Percentiles rank a stretch among this genome's conserved stretches.
These are phyloP conservation scores for Furcasterigmium furcatum DNA, from an alignment of 2,329 filamentous ascomycete species.

Conservation along the genomic window DNA sequence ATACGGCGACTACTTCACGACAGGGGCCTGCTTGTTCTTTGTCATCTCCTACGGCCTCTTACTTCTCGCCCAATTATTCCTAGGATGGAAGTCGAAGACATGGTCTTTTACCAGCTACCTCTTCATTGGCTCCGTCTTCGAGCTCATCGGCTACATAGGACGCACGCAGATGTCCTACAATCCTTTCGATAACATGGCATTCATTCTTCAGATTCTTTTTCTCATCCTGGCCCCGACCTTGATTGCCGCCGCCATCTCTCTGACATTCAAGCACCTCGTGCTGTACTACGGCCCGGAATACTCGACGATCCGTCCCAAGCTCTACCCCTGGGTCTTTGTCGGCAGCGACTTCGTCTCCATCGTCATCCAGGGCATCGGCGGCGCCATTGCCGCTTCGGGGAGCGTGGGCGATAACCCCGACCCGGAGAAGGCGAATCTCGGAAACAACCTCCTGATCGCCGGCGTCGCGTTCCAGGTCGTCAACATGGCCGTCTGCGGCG, in stretches of 20 bases:
- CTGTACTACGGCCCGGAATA: conserved; percentile 34
- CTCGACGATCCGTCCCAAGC: conserved; percentile 31
- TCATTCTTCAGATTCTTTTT: conserved; percentile 38
- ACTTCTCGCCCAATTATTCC: conserved; percentile 24
- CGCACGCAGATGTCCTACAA: conserved; percentile 36
- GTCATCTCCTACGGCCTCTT: conserved; percentile 27
- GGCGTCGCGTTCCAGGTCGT: conserved; percentile 17
- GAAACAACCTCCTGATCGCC: conserved; percentile 12
- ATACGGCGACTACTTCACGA: conserved; percentile 18
- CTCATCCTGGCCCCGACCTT: conserved; percentile 37
- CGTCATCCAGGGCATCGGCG: conserved; percentile 16
- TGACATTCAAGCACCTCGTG: conserved; percentile 41
- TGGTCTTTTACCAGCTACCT: conserved; percentile 33
- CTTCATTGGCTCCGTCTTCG: conserved; percentile 32
- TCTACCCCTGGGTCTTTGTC: conserved; percentile 46
- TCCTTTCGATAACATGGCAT: conserved; percentile 33
- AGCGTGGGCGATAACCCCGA: conserved; percentile 5
- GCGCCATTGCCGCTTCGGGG: conserved; percentile 13
- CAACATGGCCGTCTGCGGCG: conserved; percentile 18
- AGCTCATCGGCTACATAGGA: conserved; percentile 37
- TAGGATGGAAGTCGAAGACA: conserved; percentile 27
- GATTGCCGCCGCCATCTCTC: conserved; percentile 38
- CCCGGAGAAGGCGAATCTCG: neutral
- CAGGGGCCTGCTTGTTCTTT: conserved; percentile 24
- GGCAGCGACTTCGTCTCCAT: conserved; percentile 37